Base-by-base conservation (phyloP, 495 filamentous ascomycete species). In the Lasiosphaeriaceae sp. region DNA sequence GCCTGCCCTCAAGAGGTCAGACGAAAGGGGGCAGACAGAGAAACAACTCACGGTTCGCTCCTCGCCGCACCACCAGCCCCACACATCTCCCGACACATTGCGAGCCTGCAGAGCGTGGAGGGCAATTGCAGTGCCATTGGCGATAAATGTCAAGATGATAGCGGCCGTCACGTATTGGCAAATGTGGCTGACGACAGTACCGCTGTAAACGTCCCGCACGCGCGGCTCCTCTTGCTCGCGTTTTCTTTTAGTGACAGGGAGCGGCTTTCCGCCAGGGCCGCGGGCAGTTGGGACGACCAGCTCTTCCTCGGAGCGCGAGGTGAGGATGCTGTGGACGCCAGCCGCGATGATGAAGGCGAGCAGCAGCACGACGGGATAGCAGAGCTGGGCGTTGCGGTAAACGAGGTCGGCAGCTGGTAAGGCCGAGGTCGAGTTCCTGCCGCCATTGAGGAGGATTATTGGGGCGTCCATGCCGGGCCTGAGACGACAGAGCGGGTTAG, bases 41-140 rank as follows among this genome's bases (percentile, higher is more conserved):
- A n/a, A 41, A 31, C 11, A 12, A 81, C 89, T 74, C 85, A 97
- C 93, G 68, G 88, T 87, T 54, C 85, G 81, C 26, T 88, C 77
- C 72, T 96, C 84, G 24, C 90, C 90, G 66, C 90, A 94, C 94
- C 92, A 97, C 92, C 92, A 97, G 43, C 19, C 51, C 14, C 22
- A 21, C 23, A 20, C 22, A 6, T 83, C 77, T 41, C 19, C 51
- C 14, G 29, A 21, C 23, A 21, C 22, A 9, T 83, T 77, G 60
- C 88, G 77, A 24, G 86, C 61, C 16, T 79, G 60, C 55, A 96
- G 75, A 56, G 90, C 88, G 78, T 92, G 94, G 53, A 82, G 54
- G 46, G 94, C 83, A 61, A 95, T 86, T 64, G 89, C 85, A 47
- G 76, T 77, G 41, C 87, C 83, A 72, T 91, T 90, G 46, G 75